phyloP scores from a whole-genome alignment of 192 early-diverging fungal species.

The Chytriomyces sp. region DNA sequence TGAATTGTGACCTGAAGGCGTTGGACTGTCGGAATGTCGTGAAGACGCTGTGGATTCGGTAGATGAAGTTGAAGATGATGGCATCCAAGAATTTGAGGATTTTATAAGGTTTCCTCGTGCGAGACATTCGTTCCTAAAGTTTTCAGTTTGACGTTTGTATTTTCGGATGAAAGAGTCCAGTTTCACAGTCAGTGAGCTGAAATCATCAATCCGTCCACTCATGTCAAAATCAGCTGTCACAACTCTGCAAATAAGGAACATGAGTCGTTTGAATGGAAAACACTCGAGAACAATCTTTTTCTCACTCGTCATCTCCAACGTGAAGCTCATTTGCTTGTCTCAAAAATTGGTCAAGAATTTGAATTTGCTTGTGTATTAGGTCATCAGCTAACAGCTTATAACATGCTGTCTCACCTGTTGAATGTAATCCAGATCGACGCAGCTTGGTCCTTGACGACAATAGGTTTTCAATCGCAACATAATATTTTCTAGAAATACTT shows the following conservation, averaged over 20 bases:
- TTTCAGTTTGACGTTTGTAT: constrained; percentile 31
- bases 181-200: constrained; percentile 1
- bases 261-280: not conserved
- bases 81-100: constrained; percentile 9
- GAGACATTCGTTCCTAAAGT: constrained; percentile 17
- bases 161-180: constrained; percentile 9
- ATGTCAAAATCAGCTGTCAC: not conserved
- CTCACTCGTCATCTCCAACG: constrained; percentile 11
- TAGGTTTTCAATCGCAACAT: constrained; percentile 12
- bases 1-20: too few relatives aligned
- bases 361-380: constrained; percentile 20
- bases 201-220: not conserved
- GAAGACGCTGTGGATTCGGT: not conserved
- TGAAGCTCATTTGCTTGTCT: constrained; percentile 27
- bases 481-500: constrained; percentile 32
- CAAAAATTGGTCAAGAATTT: constrained; percentile 22
- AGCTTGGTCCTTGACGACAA: not conserved
- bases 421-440: constrained; percentile 9
- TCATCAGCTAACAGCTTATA: not conserved
- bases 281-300: not conserved
- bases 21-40: not conserved
- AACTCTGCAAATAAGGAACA: not conserved
- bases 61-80: constrained; percentile 4
- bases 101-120: not conserved
- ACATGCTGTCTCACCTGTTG: constrained; percentile 7